Base-by-base conservation (phyloP, 2,329 filamentous ascomycete species). In the Cytospora paraplurivora region DNA sequence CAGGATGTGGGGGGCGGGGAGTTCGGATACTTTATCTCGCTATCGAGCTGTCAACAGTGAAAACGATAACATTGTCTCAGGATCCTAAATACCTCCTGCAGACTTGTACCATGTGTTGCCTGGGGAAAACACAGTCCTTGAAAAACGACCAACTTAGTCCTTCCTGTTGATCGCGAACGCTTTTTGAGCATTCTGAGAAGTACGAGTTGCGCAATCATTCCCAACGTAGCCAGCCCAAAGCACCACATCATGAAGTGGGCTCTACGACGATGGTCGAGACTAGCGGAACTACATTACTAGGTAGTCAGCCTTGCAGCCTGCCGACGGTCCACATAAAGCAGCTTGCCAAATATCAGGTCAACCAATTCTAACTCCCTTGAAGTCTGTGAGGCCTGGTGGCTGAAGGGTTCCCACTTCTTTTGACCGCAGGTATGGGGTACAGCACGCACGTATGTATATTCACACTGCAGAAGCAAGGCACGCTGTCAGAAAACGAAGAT, bases 401-500 rank as follows among this genome's bases (percentile, higher is more conserved):
- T 1, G n/a, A 19, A 6, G 10, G 8, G 17, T 19, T 21, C 19
- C 41, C 41, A 15, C 17, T 13, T 44, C 15, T 44, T n/a, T 7
- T n/a, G 7, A n/a, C 2, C 21, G n/a, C n/a, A n/a, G n/a, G n/a
- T 11, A 21, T 10, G n/a, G 44, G 21, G 44, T 44, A n/a, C 50
- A 41, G 58, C 58, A 47, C 32, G 37, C 51, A 44, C 50, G 53
- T 49, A 41, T 34, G 37, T 21, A 21, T 6, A 53, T 54, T 51
- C 51, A 41, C n/a, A 47, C 10, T 37, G 34, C 19, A 38, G 51
- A 27, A 55, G 11, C 54, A 32, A 38, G 50, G 51, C 33, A n/a
- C n/a, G 35, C 49, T 37, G 35, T 63, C 61, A 63, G 41, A 56
- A 52, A 12, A 44, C 57, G 21, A 59, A n/a, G 53, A 21, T 38